Evolutionary conservation across 73 alveolate genomes (phyloP), one percentile per base, ranked within the genome.

Genomic region (Chromera velia): DNA sequence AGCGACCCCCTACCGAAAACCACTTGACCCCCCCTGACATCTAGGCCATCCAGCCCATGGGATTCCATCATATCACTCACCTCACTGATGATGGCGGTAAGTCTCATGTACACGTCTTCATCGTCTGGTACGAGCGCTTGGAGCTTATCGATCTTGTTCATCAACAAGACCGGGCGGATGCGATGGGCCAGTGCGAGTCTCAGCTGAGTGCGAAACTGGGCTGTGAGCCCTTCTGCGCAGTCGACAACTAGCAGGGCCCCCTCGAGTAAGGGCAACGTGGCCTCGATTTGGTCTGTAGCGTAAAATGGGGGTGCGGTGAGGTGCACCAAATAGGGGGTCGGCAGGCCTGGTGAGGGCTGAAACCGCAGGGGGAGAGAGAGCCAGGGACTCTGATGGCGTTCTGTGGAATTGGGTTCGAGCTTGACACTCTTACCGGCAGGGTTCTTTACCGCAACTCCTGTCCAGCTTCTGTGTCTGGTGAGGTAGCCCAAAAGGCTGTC

Each of bases 401-500:
- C 32, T 19, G 65, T 75, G 33, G 49, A 63, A 67, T 32, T 63
- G 18, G 82, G 74, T 24, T 10, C 32, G 18, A 33, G 74, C 82
- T 75, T 75, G 63, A 49, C 4, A 10, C 28, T 29, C 32, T n/a
- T 22, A 28, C 19, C 0, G 67, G 28, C 28, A 62, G 13, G 7
- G 80, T 45, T 46, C 17, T 33, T 32, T 26, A 27, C 28, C 64
- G 63, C 72, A 9, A 28, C 29, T 1, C 72, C 34, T 19, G 71
- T 32, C 73, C 82, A 75, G 19, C 34, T 30, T 27, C 82, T 73
- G 47, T 75, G 82, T 27, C 48, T 62, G n/a, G 75, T 33, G 68
- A 75, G 65, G 82, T 75, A 75, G 62, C 82, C 82, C 18, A 75
- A 74, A 31, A 75, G 71, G 75, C 82, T 75, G 74, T 75, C 82